These are phyloP conservation scores for Cryptococcus floricola DNA, from an alignment of 1,284 basidiomycete species.

Conservation along the genomic window DNA sequence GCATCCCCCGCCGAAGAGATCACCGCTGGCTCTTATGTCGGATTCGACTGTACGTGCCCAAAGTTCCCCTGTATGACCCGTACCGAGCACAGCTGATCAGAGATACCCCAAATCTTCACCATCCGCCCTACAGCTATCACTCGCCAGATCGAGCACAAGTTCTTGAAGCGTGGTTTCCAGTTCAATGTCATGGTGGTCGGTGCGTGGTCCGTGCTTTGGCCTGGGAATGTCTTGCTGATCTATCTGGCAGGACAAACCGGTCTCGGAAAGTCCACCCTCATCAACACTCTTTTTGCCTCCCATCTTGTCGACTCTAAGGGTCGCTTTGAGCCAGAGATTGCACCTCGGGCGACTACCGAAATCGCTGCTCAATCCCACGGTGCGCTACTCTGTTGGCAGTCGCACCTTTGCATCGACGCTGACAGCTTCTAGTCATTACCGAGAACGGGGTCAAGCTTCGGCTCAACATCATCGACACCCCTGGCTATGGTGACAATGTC, in stretches of 20 bases:
- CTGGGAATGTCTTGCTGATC: not conserved
- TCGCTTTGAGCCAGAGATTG: slow-evolving; percentile 78
- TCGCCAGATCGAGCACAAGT: slow-evolving; percentile 97
- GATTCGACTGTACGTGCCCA: slow-evolving; percentile 66
- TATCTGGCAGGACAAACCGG: slow-evolving; percentile 80
- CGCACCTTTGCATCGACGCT: not conserved
- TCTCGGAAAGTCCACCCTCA: slow-evolving; percentile 94
- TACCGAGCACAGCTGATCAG: not conserved
- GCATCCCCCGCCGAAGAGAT: slow-evolving; percentile 57
- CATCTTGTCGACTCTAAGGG: slow-evolving; percentile 98
- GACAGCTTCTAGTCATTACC: slow-evolving; percentile 66
- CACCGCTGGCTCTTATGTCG: slow-evolving; percentile 80
- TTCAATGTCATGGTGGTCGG: slow-evolving; percentile 97
- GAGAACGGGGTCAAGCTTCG: slow-evolving; percentile 94
- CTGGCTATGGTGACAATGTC: slow-evolving; percentile 96
- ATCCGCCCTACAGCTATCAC: slow-evolving; percentile 62
- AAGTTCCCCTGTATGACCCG: not conserved
- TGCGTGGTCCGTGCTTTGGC: slow-evolving; percentile 51
- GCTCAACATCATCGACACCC: slow-evolving; percentile 98
- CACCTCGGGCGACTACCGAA: slow-evolving; percentile 89
- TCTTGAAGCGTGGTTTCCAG: slow-evolving; percentile 97
- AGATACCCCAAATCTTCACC: not conserved
- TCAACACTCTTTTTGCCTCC: slow-evolving; percentile 98
- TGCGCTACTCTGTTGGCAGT: slow-evolving; percentile 49
- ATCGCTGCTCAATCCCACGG: slow-evolving; percentile 95